phyloP scores from a whole-genome alignment of 768 basidiomycete species.

The Galerina sulciceps region DNA sequence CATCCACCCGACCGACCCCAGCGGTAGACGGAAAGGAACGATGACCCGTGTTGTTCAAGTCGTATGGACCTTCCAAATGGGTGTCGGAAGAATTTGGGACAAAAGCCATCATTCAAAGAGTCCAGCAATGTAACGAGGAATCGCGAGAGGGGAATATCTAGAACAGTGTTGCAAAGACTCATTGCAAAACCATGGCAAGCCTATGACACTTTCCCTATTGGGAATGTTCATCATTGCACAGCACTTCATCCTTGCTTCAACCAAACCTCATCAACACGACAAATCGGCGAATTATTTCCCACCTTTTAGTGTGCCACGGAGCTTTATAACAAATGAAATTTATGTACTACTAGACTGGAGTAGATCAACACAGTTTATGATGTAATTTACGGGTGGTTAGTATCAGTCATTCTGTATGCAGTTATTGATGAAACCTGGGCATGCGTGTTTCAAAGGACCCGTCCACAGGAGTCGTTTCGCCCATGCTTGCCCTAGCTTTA shows the following conservation, averaged over 20 bases:
- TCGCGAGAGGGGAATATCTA: no score
- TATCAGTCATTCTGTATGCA: not conserved
- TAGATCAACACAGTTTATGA: not conserved
- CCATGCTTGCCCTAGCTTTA: conserved; percentile 56
- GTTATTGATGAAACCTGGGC: conserved; percentile 13
- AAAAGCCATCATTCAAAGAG: no score
- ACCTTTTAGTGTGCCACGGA: no score
- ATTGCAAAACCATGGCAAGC: not conserved
- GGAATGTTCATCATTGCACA: not conserved
- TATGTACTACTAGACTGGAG: no score
- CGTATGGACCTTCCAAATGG: no score
- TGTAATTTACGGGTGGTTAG: conserved; percentile 10
- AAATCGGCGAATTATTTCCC: no score
- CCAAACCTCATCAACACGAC: no score
- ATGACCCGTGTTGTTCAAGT: not conserved
- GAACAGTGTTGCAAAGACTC: no score
- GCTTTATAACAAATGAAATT: no score
- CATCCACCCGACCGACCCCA: not conserved
- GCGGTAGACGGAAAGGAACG: not conserved
- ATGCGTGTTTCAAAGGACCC: conserved; percentile 19
- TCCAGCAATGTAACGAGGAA: no score
- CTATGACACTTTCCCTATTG: not conserved
- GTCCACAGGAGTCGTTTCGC: conserved; percentile 45
- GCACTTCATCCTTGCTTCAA: no score
- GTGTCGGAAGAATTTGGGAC: no score